phyloP scores from a whole-genome alignment of 2,329 filamentous ascomycete species.

The Geosmithia morbida region DNA sequence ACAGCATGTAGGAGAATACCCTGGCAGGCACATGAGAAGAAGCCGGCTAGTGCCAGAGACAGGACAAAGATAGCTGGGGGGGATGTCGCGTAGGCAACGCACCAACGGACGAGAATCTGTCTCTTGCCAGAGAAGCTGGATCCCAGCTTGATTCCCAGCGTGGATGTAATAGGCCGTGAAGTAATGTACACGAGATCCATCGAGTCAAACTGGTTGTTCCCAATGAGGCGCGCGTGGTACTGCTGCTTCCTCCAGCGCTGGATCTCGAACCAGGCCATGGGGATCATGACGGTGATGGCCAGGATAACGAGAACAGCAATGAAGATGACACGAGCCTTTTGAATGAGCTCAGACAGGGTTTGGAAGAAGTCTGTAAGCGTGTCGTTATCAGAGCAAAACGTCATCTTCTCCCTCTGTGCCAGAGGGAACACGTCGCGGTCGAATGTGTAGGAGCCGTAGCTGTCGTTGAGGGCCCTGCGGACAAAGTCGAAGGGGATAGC shows the following conservation, averaged over 20 bases:
- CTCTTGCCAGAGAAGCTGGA: constrained; percentile 48
- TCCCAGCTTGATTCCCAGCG: constrained; percentile 55
- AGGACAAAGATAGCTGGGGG: constrained; percentile 75
- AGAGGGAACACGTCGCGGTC: constrained; percentile 67
- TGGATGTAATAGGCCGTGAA: constrained; percentile 64
- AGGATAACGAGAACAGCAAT: constrained; percentile 58
- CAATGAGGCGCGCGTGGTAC: constrained; percentile 52
- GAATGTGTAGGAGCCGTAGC: constrained; percentile 61
- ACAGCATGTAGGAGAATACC: constrained; percentile 61
- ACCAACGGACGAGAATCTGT: constrained; percentile 68
- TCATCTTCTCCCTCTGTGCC: constrained; percentile 66
- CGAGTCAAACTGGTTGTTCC: constrained; percentile 53
- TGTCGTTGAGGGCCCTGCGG: constrained; percentile 55
- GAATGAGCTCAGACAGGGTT: constrained; percentile 50
- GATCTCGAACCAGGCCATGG: constrained; percentile 72
- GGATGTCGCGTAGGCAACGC: constrained; percentile 76
- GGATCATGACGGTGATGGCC: constrained; percentile 58
- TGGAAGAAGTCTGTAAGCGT: constrained; percentile 76
- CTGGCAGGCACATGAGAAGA: constrained; percentile 74
- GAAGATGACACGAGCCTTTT: constrained; percentile 58
- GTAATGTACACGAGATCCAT: constrained; percentile 84
- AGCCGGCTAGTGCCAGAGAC: constrained; percentile 65
- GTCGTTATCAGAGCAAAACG: constrained; percentile 79
- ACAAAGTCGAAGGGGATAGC: constrained; percentile 70
- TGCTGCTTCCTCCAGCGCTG: constrained; percentile 62